Base-by-base conservation (phyloP, 1,139 yeast species). In the Protomyces gravidus region DNA sequence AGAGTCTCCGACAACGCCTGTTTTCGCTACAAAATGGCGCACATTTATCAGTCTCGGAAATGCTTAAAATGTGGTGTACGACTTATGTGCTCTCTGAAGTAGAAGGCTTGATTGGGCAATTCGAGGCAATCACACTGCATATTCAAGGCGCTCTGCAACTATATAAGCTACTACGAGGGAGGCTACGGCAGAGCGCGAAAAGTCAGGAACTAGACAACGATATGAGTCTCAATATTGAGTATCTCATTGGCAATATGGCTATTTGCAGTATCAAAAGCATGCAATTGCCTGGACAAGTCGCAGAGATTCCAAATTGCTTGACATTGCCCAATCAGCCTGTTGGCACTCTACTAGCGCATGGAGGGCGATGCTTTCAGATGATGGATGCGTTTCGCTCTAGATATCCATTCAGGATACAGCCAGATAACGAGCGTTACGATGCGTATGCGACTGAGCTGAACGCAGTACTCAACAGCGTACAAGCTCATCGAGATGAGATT, bases 41-140 rank as follows among this genome's bases (percentile, higher is more conserved):
- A 2, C 21, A 15, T 2, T 17, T 36, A n/a, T 36, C 42, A 6
- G 17, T 17, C 11, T 13, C 42, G 11, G 42, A n/a, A 2, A 15
- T 36, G 21, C 42, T 36, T 23, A 23, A 36, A n/a, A 36, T 36
- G 42, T 36, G 42, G 42, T 36, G 42, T 36, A 36, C 42, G 42
- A 36, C 42, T 19, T 36, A 36, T 17, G 21, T 36, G 21, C 21
- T 36, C 23, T 15, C 21, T 17, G 42, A 36, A 11, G 42, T 36
- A 23, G 42, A 36, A 17, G 19, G 21, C 6, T 36, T 36, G 23
- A 36, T 36, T 36, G 42, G 42, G 5, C 42, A 36, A 5, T 36
- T 36, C 17, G 42, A 36, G 17, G 42, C 42, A 2, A 36, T 36
- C 9, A 36, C 42, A 13, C 42, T 36, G 42, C 42, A 36, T 36